Conservation (phyloP, 306 rosid genomes). For the Alnus rubra region DNA sequence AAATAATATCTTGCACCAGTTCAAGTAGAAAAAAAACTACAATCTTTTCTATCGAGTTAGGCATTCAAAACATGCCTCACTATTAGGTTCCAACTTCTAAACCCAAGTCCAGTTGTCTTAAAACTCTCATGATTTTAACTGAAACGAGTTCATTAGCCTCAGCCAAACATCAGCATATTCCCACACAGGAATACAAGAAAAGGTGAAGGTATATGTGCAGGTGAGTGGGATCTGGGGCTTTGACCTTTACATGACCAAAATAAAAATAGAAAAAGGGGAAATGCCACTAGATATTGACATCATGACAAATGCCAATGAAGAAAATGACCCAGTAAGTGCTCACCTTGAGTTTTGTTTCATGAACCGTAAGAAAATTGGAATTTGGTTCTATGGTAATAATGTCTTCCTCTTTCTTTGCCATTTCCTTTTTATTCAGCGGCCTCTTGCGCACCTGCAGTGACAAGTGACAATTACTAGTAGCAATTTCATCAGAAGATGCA, state of each 20-base stretch:
- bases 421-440: constrained; percentile 77
- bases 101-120: not conserved
- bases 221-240: constrained; percentile 9
- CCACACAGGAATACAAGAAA: not conserved
- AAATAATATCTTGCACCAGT: not conserved
- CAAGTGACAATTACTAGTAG: constrained; percentile 6
- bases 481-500: not conserved
- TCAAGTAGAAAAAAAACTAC: not conserved
- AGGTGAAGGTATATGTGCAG: not conserved
- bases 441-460: constrained; percentile 79
- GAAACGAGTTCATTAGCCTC: not conserved
- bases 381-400: constrained; percentile 53
- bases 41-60: not conserved
- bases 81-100: no score
- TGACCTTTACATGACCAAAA: not conserved
- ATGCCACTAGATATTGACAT: not conserved
- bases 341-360: constrained; percentile 86
- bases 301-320: constrained; percentile 10
- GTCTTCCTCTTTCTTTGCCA: constrained; percentile 77
- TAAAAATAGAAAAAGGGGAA: not conserved
- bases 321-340: constrained; percentile 22
- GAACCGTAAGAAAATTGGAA: constrained; percentile 76
- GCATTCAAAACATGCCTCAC: no score
- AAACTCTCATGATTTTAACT: not conserved
- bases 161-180: constrained; percentile 9